These are phyloP conservation scores for Pythium rhizo-oryzae DNA, from an alignment of 352 stramenopile species.

Conservation along the genomic window DNA sequence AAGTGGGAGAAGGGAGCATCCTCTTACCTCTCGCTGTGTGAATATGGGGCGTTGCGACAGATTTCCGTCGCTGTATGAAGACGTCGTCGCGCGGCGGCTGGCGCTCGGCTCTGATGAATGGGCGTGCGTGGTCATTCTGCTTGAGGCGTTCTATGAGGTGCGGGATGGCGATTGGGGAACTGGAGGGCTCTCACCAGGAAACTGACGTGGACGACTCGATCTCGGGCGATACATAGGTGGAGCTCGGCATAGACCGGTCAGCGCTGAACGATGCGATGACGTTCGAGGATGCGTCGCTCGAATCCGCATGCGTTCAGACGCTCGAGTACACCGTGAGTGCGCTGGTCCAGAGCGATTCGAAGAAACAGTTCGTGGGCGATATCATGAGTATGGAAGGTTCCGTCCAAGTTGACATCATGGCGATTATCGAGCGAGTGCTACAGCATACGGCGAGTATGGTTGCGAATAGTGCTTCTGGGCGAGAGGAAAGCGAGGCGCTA, in stretches of 20 bases:
- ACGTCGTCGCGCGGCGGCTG: constrained; percentile 10
- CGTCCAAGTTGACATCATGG: constrained; percentile 67
- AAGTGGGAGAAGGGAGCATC: background rate
- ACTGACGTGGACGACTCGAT: background rate
- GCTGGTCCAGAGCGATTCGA: constrained; percentile 60
- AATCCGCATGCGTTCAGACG: constrained; percentile 21
- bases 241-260: constrained; percentile 25
- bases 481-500: background rate
- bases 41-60: constrained; percentile 12
- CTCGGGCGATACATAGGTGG: constrained; percentile 27
- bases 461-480: background rate
- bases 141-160: constrained; percentile 68
- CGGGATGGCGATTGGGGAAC: background rate
- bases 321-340: constrained; percentile 55
- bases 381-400: constrained; percentile 66
- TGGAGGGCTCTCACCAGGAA: too few relatives aligned
- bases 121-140: constrained; percentile 21
- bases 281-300: constrained; percentile 8
- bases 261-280: constrained; percentile 22
- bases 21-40: background rate
- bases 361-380: constrained; percentile 59
- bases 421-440: constrained; percentile 62
- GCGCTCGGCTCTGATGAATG: constrained; percentile 25
- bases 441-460: constrained; percentile 14
- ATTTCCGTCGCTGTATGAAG: constrained; percentile 34